Base-by-base conservation (phyloP, 176 grass and related monocot species). In the Triticum timopheevii region DNA sequence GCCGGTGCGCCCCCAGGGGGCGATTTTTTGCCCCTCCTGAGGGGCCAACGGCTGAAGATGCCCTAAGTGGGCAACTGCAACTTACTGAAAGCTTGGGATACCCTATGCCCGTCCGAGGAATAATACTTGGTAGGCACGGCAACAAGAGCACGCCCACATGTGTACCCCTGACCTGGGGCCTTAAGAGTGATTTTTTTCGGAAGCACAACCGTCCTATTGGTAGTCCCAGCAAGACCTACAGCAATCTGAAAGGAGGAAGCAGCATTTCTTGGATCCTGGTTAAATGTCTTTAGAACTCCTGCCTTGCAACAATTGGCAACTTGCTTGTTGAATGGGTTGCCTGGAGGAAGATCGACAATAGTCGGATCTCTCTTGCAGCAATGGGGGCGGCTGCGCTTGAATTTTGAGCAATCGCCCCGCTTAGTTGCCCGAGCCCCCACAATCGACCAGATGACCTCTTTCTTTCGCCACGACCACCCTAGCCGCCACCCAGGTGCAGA, bases 371-470 rank as follows among this genome's bases (percentile, higher is more conserved):
- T 90, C 86, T 94, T 94, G 78, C 95, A 97, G 28, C 92, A 89
- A 65, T 94, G 90, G 6, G 90, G 95, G 64, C 1, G 17, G 35
- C 42, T 54, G 9, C 84, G 81, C 67, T 92, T 94, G 86, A 97
- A 97, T 10, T 83, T 85, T 42, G 95, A 97, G 88, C 95, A 97
- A 64, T 94, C 95, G 22, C 95, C 95, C 87, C 92, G 95, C 66
- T 97, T 86, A 11, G 90, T 97, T 20, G 95, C 56, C 80, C 90
- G 86, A 52, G 95, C 90, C 10, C 95, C 95, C 39, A 86, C 86
- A 86, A 97, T 97, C 13, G 95, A 87, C 95, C 95, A 97, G 62
- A 97, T 94, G 39, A 97, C 92, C 73, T 94, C 95, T 49, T 97
- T 78, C 83, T 96, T 96, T 27, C 89, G 92, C 94, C 92, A 96